Conservation (phyloP, 176 grass and related monocot species). For the Pontederia crassipes region DNA sequence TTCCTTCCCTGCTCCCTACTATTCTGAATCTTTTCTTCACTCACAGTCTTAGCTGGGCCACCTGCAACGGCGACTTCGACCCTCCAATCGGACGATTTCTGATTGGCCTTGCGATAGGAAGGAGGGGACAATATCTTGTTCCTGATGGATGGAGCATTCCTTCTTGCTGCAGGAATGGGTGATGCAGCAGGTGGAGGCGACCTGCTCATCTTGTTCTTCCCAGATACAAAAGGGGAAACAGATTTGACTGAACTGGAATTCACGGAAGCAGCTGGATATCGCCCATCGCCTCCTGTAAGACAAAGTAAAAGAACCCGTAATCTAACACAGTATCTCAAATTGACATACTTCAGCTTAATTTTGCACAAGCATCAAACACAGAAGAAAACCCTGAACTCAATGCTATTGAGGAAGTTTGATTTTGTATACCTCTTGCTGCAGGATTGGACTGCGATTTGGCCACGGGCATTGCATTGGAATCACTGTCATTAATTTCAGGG, state of each 20-base stretch:
- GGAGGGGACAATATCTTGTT: conserved; percentile 63
- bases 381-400: no score
- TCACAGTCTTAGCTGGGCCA: conserved; percentile 54
- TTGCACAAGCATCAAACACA: no score
- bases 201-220: conserved; percentile 13
- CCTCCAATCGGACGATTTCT: conserved; percentile 32
- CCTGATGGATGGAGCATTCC: conserved; percentile 32
- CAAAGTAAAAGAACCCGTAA: conserved; percentile 1
- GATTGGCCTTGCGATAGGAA: conserved; percentile 13
- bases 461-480: conserved; percentile 14
- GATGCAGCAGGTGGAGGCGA: conserved; percentile 58
- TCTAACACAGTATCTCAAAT: background rate
- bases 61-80: conserved; percentile 25
- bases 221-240: background rate
- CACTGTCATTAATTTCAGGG: conserved; percentile 43
- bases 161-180: conserved; percentile 40
- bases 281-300: conserved; percentile 28
- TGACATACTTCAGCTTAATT: no score
- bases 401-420: no score
- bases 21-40: conserved; percentile 42
- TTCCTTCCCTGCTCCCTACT: conserved; percentile 6
- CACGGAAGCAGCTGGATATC: conserved; percentile 18
- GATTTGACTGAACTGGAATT: conserved; percentile 29
- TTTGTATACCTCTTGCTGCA: conserved; percentile 47
- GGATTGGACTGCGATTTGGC: conserved; percentile 27